Evolutionary conservation across 1,284 basidiomycete genomes (phyloP).

Genomic region (Chiua sp.): DNA sequence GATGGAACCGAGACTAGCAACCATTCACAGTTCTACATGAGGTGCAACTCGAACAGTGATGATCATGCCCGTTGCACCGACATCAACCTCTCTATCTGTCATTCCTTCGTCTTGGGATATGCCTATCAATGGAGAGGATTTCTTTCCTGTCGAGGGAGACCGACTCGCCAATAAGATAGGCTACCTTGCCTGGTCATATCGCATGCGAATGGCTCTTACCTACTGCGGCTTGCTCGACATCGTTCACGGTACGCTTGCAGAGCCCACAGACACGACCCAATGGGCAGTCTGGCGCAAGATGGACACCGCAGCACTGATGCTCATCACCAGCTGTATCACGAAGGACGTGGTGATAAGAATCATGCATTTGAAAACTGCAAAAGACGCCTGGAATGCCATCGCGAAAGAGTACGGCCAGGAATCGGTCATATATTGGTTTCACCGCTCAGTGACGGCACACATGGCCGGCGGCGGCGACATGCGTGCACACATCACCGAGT

Average conservation of each 20-base stretch:
- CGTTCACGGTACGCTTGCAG: neutral
- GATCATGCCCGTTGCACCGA: neutral
- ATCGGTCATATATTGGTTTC: neutral
- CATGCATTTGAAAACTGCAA: neutral
- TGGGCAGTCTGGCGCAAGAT: neutral
- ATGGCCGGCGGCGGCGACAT: neutral
- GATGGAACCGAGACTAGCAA: no score
- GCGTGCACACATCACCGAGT: neutral
- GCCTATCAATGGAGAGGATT: neutral
- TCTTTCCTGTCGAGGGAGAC: neutral
- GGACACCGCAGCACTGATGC: neutral
- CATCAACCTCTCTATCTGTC: neutral
- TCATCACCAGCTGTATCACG: neutral
- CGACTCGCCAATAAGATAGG: neutral
- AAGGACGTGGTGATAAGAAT: neutral
- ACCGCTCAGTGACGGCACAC: neutral
- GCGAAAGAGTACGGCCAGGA: neutral
- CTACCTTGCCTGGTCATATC: neutral
- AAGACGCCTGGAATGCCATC: neutral
- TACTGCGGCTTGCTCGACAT: neutral
- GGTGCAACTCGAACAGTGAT: no score
- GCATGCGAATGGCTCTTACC: neutral
- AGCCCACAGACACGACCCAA: neutral
- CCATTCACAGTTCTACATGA: no score
- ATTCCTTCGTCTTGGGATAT: neutral